Evolutionary conservation across 768 basidiomycete genomes (phyloP).

Genomic region (Epithele typhae): DNA sequence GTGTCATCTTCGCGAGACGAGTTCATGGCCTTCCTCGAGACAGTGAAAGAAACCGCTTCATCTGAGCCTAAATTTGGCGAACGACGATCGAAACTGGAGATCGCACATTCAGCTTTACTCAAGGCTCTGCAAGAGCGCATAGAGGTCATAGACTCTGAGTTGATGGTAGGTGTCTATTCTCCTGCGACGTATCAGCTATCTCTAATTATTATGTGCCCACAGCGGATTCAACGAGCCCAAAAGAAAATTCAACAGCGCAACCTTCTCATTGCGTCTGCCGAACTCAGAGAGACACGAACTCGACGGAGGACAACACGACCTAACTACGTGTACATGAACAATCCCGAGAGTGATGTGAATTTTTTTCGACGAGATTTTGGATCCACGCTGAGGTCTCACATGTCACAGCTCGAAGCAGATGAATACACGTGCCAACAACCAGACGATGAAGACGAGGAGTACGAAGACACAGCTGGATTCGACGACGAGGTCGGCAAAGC

Average conservation of each 20-base stretch:
- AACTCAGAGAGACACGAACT: slow-evolving; percentile 76
- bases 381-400: slow-evolving; percentile 7
- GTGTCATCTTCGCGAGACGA: slow-evolving; percentile 71
- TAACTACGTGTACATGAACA: slow-evolving; percentile 77
- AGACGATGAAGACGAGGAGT: slow-evolving; percentile 63
- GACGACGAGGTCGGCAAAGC: slow-evolving; percentile 26
- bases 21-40: slow-evolving; percentile 60
- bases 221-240: slow-evolving; percentile 71
- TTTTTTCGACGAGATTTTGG: background rate
- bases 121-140: slow-evolving; percentile 58
- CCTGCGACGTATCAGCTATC: slow-evolving; percentile 16
- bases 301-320: slow-evolving; percentile 67
- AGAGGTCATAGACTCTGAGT: slow-evolving; percentile 63
- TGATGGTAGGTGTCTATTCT: slow-evolving; percentile 53
- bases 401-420: slow-evolving; percentile 50
- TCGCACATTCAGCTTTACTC: slow-evolving; percentile 58
- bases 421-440: slow-evolving; percentile 60
- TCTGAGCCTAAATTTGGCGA: slow-evolving; percentile 39
- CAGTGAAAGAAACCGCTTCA: slow-evolving; percentile 50
- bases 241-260: slow-evolving; percentile 68
- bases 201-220: background rate
- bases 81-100: slow-evolving; percentile 54
- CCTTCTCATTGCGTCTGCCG: slow-evolving; percentile 65
- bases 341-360: slow-evolving; percentile 62
- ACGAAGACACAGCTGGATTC: slow-evolving; percentile 45